Evolutionary conservation across 805 yeast genomes (phyloP).

Genomic region (Blastobotrys chiropterorum): DNA sequence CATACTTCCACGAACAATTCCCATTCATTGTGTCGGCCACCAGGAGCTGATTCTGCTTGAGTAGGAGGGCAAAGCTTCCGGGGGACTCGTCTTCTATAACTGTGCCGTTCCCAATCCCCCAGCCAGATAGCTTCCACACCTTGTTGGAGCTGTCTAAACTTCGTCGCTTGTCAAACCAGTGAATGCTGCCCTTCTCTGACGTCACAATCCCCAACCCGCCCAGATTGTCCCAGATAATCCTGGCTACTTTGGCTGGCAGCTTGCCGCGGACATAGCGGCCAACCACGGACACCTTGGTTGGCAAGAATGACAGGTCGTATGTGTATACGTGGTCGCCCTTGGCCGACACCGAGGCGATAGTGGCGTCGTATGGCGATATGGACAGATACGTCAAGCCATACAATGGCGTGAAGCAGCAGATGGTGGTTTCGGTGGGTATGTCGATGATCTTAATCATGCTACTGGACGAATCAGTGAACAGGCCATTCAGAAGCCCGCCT

Average conservation of each 20-base stretch:
- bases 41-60: slow-evolving; percentile 13
- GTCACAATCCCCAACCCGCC: slow-evolving; percentile 49
- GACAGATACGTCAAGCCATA: slow-evolving; percentile 57
- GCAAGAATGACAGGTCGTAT: slow-evolving; percentile 56
- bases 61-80: slow-evolving; percentile 1
- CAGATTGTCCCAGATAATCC: slow-evolving; percentile 48
- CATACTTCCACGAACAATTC: slow-evolving; percentile 33
- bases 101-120: slow-evolving; percentile 16
- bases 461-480: background rate
- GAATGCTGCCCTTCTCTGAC: slow-evolving; percentile 51
- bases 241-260: slow-evolving; percentile 48
- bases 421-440: slow-evolving; percentile 35
- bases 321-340: slow-evolving; percentile 59
- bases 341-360: slow-evolving; percentile 45
- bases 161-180: slow-evolving; percentile 43
- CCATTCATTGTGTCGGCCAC: slow-evolving; percentile 16
- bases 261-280: slow-evolving; percentile 60
- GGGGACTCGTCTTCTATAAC: background rate
- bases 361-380: slow-evolving; percentile 55
- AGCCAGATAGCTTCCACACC: slow-evolving; percentile 22
- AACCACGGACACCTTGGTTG: slow-evolving; percentile 44
- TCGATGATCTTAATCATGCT: slow-evolving; percentile 38
- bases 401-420: slow-evolving; percentile 48
- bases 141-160: slow-evolving; percentile 15
- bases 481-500: background rate